Conservation (phyloP, 2,329 filamentous ascomycete species). For the Claviceps humidiphila region DNA sequence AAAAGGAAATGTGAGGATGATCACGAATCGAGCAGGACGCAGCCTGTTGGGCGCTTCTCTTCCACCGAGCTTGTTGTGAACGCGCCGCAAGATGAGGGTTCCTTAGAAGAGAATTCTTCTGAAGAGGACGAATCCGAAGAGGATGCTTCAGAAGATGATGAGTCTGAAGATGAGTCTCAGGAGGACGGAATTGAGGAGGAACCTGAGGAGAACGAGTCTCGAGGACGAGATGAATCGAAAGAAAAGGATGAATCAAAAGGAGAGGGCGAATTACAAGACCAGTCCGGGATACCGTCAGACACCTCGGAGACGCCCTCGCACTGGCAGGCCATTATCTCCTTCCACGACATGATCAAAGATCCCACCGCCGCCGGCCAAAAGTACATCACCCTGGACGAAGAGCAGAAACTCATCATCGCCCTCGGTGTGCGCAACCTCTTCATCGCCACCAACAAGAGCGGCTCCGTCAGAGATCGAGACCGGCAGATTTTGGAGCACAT, state of each 20-base stretch:
- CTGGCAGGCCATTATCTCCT: slow-evolving; percentile 5
- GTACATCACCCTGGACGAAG: neutral
- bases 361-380: neutral
- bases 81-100: neutral
- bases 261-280: neutral
- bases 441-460: neutral
- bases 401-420: slow-evolving; percentile 6
- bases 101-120: neutral
- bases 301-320: neutral
- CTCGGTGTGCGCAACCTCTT: slow-evolving; percentile 6
- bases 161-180: too few relatives aligned
- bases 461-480: slow-evolving; percentile 3
- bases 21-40: neutral
- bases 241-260: neutral
- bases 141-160: neutral
- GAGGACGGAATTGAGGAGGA: too few relatives aligned
- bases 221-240: too few relatives aligned
- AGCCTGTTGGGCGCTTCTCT: neutral
- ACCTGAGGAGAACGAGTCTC: too few relatives aligned
- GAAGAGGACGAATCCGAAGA: neutral
- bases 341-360: slow-evolving; percentile 5
- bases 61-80: neutral
- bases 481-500: slow-evolving; percentile 3
- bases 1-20: neutral
- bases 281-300: neutral